Conservation (phyloP, 2,329 filamentous ascomycete genomes). For the Trichoderma atroviride region DNA sequence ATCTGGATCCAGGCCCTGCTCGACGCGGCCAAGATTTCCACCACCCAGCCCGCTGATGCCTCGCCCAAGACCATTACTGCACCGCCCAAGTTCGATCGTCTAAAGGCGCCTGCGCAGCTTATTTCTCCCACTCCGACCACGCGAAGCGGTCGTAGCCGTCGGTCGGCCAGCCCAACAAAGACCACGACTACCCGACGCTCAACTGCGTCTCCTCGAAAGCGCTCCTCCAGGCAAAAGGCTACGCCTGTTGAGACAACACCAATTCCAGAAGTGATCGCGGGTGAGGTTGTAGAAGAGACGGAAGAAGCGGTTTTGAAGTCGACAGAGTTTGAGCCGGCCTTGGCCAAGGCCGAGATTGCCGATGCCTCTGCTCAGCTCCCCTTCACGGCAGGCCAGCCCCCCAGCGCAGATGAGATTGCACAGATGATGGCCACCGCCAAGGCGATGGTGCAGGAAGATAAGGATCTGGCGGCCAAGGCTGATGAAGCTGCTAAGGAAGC, state of each 20-base stretch:
- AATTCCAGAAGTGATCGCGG: slow-evolving; percentile 38
- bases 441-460: slow-evolving; percentile 78
- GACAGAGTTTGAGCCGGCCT: slow-evolving; percentile 52
- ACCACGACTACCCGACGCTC: slow-evolving; percentile 51
- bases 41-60: slow-evolving; percentile 62
- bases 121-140: slow-evolving; percentile 54
- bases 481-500: slow-evolving; percentile 42
- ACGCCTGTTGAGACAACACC: slow-evolving; percentile 40
- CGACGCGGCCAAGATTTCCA: slow-evolving; percentile 76
- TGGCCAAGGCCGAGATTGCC: slow-evolving; percentile 60
- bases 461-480: slow-evolving; percentile 44
- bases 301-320: slow-evolving; percentile 49
- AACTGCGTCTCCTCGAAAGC: slow-evolving; percentile 59
- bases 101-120: slow-evolving; percentile 44
- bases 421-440: slow-evolving; percentile 85
- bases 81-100: slow-evolving; percentile 76
- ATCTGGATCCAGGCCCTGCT: slow-evolving; percentile 92
- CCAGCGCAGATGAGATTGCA: slow-evolving; percentile 75
- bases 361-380: slow-evolving; percentile 78
- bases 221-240: slow-evolving; percentile 49
- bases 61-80: slow-evolving; percentile 76
- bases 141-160: slow-evolving; percentile 54
- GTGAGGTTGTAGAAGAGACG: slow-evolving; percentile 37
- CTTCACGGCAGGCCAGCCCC: slow-evolving; percentile 62
- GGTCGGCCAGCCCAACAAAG: slow-evolving; percentile 62